These are phyloP conservation scores for Phytopythium sindhum DNA, from an alignment of 352 stramenopile species.

Conservation along the genomic window DNA sequence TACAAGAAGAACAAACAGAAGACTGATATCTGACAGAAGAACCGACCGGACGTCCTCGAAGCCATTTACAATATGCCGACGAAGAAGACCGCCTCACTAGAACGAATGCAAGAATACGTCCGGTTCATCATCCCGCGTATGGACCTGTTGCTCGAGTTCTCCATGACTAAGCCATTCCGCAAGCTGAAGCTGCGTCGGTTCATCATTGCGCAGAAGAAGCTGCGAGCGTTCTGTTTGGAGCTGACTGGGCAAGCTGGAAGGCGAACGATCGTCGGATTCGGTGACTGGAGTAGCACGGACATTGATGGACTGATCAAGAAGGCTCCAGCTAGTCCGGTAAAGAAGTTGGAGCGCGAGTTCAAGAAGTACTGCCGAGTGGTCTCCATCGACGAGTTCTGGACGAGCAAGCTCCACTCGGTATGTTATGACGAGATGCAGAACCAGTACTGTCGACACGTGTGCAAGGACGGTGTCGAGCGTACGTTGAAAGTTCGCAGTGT, in stretches of 20 bases:
- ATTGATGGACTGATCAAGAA: conserved; percentile 12
- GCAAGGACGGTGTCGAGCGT: neutral
- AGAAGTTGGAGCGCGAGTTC: neutral
- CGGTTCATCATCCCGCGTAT: too few species aligned
- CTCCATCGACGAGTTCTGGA: neutral
- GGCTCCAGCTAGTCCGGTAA: neutral
- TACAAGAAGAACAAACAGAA: too few species aligned
- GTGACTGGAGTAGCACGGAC: conserved; percentile 12
- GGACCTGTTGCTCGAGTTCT: too few species aligned
- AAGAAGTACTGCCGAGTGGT: neutral
- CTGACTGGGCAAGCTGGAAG: conserved; percentile 2
- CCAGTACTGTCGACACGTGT: neutral
- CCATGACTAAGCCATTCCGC: too few species aligned
- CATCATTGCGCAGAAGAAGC: conserved; percentile 13
- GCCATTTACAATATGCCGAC: too few species aligned
- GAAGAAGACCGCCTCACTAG: too few species aligned
- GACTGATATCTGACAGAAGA: too few species aligned
- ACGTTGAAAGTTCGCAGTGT: neutral
- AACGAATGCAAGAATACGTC: too few species aligned
- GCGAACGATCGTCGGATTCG: conserved; percentile 15
- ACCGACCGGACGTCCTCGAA: too few species aligned
- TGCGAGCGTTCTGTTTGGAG: conserved; percentile 9
- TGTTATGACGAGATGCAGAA: neutral
- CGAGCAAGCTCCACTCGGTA: neutral
- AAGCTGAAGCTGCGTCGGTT: too few species aligned